Evolutionary conservation across 495 filamentous ascomycete species (phyloP).

Genomic region (Talaromyces nanjingensis): DNA sequence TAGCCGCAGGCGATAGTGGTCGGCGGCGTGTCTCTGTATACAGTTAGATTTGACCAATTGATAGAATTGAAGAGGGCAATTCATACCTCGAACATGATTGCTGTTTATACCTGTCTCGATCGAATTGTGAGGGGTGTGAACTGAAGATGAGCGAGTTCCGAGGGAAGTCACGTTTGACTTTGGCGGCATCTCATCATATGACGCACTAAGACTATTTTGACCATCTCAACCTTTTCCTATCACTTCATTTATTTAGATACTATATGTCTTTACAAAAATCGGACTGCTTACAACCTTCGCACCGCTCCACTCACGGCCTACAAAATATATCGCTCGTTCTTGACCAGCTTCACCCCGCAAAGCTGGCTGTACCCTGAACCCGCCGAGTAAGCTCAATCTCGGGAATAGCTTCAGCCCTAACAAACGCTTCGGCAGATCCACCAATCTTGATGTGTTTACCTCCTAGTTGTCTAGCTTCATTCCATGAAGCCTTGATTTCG

Average conservation of each 20-base stretch:
- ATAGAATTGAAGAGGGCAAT: background rate
- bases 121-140: background rate
- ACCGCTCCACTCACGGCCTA: conserved; percentile 12
- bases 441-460: conserved; percentile 15
- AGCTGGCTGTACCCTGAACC: conserved; percentile 12
- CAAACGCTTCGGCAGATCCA: conserved; percentile 20
- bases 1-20: conserved; percentile 55
- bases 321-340: conserved; percentile 14
- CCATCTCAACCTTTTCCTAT: background rate
- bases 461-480: conserved; percentile 12
- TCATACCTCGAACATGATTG: background rate
- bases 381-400: conserved; percentile 13
- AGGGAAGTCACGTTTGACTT: background rate
- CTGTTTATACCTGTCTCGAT: background rate
- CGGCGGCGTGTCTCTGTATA: conserved; percentile 37
- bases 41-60: background rate
- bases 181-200: background rate
- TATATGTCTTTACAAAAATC: conserved; percentile 10
- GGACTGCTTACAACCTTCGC: conserved; percentile 13
- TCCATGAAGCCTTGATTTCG: conserved; percentile 12
- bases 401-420: conserved; percentile 17
- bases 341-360: background rate
- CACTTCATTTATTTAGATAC: background rate
- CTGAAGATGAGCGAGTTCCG: background rate
- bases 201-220: background rate